A percentile compares a stretch with the other conserved stretches of the same genome.
Evolutionary conservation across 352 stramenopile species (phyloP).

Genomic region (Blastocystis sp.): DNA sequence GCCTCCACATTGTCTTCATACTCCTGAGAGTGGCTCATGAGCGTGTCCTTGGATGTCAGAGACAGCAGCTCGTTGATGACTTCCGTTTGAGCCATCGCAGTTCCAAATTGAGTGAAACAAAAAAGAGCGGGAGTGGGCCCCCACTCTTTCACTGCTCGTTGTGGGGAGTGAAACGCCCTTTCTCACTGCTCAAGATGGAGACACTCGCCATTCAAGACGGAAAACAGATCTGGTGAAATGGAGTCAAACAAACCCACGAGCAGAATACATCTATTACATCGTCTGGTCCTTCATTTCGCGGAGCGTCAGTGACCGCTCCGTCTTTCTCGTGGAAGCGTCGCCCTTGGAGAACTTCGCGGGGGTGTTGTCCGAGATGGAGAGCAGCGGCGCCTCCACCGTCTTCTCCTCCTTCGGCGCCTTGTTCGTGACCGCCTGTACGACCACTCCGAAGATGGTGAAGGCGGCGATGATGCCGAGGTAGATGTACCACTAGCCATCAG

Average conservation of each 20-base stretch:
- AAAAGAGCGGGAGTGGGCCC: not conserved
- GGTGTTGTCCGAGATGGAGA: not conserved
- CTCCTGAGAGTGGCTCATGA: not conserved
- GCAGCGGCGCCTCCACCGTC: not conserved
- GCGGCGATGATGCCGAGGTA: constrained; percentile 23
- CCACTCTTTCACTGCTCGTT: too few relatives aligned
- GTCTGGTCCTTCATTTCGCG: not conserved
- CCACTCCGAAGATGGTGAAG: constrained; percentile 44
- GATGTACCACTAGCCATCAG: constrained; percentile 42
- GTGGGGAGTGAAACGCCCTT: too few relatives aligned
- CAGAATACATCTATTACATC: not conserved
- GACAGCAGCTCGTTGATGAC: not conserved
- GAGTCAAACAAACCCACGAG: not conserved
- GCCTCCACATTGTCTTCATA: not conserved
- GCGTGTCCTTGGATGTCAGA: not conserved
- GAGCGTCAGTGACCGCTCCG: not conserved
- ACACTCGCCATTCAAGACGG: too few relatives aligned
- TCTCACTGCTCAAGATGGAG: too few relatives aligned
- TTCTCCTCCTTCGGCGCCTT: not conserved
- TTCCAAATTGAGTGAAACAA: not conserved
- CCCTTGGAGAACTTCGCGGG: not conserved
- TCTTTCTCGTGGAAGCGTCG: not conserved
- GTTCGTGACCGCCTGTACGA: constrained; percentile 48
- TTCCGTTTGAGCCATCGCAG: not conserved
- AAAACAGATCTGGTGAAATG: too few relatives aligned